These are phyloP conservation scores for Leccinum pseudoinsigne DNA, from an alignment of 1,284 basidiomycete species.

Conservation along the genomic window DNA sequence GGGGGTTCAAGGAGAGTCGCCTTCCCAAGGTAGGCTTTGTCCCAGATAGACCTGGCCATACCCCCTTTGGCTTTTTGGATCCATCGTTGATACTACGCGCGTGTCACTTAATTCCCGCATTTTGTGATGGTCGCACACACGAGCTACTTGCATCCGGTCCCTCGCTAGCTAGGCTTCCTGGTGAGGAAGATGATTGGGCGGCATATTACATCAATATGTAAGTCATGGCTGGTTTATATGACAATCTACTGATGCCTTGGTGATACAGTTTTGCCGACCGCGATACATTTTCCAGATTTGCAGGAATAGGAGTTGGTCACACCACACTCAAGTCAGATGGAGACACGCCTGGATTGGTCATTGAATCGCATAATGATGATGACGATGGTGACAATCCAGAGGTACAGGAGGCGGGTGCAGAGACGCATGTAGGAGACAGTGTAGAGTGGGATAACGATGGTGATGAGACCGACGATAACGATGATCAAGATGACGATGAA, in stretches of 20 bases:
- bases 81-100: not conserved
- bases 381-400: not conserved
- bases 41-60: not conserved
- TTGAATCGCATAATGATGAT: not conserved
- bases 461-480: not conserved
- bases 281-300: not conserved
- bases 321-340: not conserved
- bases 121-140: not conserved
- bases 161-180: not conserved
- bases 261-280: not conserved
- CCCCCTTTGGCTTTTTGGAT: conserved; percentile 6
- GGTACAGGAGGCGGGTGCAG: not conserved
- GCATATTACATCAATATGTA: conserved; percentile 13
- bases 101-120: conserved; percentile 7
- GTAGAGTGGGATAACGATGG: not conserved
- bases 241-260: not conserved
- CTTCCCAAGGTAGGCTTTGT: conserved; percentile 8
- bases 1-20: not conserved
- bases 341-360: not conserved
- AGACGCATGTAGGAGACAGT: not conserved
- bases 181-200: conserved; percentile 3
- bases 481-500: not conserved
- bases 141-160: not conserved
- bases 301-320: not conserved
- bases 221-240: not conserved